Percentiles rank a stretch among this genome's conserved stretches.
phyloP scores from a whole-genome alignment of 2,329 filamentous ascomycete genomes.

The Fusarium dimerum region DNA sequence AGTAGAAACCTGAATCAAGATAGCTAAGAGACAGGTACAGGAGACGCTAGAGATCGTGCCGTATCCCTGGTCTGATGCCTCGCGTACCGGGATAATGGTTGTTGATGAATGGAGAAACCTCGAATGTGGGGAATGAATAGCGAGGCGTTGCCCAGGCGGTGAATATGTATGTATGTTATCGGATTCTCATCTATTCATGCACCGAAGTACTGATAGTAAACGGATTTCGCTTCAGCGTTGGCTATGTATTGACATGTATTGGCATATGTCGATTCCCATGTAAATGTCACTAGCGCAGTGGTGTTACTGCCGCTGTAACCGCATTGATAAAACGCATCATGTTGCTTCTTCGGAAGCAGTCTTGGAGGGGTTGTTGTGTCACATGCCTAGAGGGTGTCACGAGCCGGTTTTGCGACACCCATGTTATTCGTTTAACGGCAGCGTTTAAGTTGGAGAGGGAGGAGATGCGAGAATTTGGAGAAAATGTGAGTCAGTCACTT shows the following conservation, averaged over 20 bases:
- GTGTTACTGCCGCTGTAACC: no score
- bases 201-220: not conserved
- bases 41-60: not conserved
- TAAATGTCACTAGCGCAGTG: no score
- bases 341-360: no score
- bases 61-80: not conserved
- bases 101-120: not conserved
- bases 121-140: not conserved
- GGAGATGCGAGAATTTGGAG: not conserved
- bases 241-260: no score
- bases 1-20: not conserved
- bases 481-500: not conserved
- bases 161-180: not conserved
- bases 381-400: not conserved
- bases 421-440: not conserved
- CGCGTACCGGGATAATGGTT: not conserved
- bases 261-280: no score
- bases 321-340: no score
- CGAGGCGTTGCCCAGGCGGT: not conserved
- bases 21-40: not conserved
- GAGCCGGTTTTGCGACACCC: not conserved
- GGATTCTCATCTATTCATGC: not conserved
- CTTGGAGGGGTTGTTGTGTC: not conserved
- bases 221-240: not conserved
- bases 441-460: not conserved